Percentiles rank a stretch among this genome's conserved stretches.
These are phyloP conservation scores for Globisporangium spiculum DNA, from an alignment of 352 stramenopile species.

Conservation along the genomic window DNA sequence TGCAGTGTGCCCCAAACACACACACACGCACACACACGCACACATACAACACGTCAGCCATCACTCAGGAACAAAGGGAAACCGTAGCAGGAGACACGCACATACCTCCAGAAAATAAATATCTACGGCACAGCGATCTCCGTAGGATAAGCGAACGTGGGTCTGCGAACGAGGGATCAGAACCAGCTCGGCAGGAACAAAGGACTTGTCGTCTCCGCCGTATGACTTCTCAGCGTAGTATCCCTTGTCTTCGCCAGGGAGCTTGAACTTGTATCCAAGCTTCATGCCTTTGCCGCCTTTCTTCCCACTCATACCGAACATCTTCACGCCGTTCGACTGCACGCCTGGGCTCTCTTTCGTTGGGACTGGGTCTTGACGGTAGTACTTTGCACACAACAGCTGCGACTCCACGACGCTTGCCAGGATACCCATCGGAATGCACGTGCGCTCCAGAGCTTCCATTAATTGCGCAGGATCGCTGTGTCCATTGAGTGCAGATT, in stretches of 20 bases:
- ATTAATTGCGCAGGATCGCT: constrained; percentile 75
- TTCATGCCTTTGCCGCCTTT: constrained; percentile 86
- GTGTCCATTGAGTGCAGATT: constrained; percentile 81
- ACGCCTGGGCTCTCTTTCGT: constrained; percentile 37
- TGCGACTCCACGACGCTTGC: constrained; percentile 82
- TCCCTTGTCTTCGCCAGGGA: constrained; percentile 79
- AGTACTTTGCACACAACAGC: constrained; percentile 81
- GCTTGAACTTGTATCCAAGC: constrained; percentile 85
- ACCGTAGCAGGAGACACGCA: not conserved
- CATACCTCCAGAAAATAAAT: constrained; percentile 89
- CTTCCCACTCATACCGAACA: constrained; percentile 57
- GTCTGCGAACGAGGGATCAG: constrained; percentile 85
- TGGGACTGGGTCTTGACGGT: constrained; percentile 53
- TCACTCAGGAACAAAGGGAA: not conserved
- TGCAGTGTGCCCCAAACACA: constrained; percentile 17
- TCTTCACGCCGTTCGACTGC: constrained; percentile 33
- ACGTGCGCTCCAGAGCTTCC: constrained; percentile 80
- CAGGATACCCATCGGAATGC: constrained; percentile 80
- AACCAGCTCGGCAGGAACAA: constrained; percentile 77
- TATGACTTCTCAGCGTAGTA: constrained; percentile 87
- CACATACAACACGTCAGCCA: not conserved
- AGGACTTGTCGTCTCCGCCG: constrained; percentile 82
- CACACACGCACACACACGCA: not conserved
- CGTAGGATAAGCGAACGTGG: constrained; percentile 81
- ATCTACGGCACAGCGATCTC: constrained; percentile 83